Evolutionary conservation across 345 rosid genomes (phyloP), one percentile per base, ranked within the genome.

Genomic region (Hibiscus syriacus): DNA sequence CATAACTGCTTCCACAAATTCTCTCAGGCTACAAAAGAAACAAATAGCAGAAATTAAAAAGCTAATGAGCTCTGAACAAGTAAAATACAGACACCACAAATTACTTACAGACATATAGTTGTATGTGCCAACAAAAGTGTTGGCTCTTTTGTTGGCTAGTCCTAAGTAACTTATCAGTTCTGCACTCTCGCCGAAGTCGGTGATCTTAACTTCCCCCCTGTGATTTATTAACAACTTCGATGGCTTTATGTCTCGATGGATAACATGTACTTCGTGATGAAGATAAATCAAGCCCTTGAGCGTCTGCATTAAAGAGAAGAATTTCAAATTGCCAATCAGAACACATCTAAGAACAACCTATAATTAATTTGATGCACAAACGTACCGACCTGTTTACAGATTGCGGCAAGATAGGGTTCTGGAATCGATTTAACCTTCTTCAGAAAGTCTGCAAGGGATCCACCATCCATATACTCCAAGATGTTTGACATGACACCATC

Each of bases 141-240:
- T n/a, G n/a, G n/a, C n/a, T n/a, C n/a, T n/a, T n/a, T 90, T 81
- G 78, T 86, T 82, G 23, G 96, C 96, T 78, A 68, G 84, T 34
- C 84, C 90, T 6, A 80, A 76, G 32, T 90, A 82, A 81, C 74
- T 85, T 23, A 81, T 78, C 88, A 93, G 80, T 66, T 85, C 85
- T 49, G 86, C 77, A 69, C 92, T 85, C 50, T 86, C 96, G 57
- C 93, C 98, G 78, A 93, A 90, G 75, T 90, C 95, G 11, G 95
- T 86, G 73, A 93, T 90, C 82, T 93, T 93, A 73, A 93, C 97
- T 77, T 89, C 94, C 43, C 97, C 98, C 80, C 84, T 79, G 66
- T 90, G 98, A 73, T 90, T 93, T 74, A 93, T 85, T n/a, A n/a
- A n/a, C 84, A 93, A 79, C 72, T 93, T 90, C 0, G 96, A 90